Percentiles rank a stretch among this genome's conserved stretches.
Evolutionary conservation across 192 early-diverging fungal genomes (phyloP).

Genomic region (Entomortierella parvispora): DNA sequence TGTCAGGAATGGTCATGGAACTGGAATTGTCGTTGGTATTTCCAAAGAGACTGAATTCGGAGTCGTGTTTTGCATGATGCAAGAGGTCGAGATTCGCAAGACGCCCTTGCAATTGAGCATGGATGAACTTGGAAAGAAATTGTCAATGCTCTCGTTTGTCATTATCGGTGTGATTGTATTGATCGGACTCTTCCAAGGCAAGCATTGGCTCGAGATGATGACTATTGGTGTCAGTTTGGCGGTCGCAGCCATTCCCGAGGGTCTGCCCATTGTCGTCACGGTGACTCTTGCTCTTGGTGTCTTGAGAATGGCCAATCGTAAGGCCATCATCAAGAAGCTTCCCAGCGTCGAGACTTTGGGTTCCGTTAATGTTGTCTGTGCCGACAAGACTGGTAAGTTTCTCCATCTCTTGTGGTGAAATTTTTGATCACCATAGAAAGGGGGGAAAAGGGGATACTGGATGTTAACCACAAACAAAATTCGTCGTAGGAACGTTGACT

Average conservation of each 20-base stretch:
- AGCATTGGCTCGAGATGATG: conserved; percentile 95
- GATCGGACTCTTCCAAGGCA: conserved; percentile 89
- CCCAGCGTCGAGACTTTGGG: conserved; percentile 95
- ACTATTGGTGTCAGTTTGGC: conserved; percentile 94
- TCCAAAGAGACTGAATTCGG: conserved; percentile 95
- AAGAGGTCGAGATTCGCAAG: conserved; percentile 89
- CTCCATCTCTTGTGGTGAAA: background rate
- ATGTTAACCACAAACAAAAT: background rate
- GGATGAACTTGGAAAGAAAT: conserved; percentile 91
- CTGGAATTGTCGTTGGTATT: conserved; percentile 90
- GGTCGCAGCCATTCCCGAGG: conserved; percentile 98
- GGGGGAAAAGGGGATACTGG: background rate
- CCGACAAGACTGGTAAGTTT: conserved; percentile 88
- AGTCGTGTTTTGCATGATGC: conserved; percentile 93
- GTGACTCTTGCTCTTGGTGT: conserved; percentile 96
- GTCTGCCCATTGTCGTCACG: conserved; percentile 96
- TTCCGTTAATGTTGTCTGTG: conserved; percentile 94
- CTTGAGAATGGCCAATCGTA: conserved; percentile 89
- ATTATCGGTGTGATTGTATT: conserved; percentile 87
- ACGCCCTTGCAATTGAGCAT: conserved; percentile 95
- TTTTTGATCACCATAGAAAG: background rate
- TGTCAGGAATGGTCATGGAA: conserved; percentile 86
- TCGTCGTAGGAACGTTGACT: conserved; percentile 80
- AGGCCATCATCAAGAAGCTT: conserved; percentile 95
- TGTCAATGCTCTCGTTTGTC: conserved; percentile 86